Evolutionary conservation across 768 basidiomycete genomes (phyloP).

Genomic region (Lactarius akahatsu): DNA sequence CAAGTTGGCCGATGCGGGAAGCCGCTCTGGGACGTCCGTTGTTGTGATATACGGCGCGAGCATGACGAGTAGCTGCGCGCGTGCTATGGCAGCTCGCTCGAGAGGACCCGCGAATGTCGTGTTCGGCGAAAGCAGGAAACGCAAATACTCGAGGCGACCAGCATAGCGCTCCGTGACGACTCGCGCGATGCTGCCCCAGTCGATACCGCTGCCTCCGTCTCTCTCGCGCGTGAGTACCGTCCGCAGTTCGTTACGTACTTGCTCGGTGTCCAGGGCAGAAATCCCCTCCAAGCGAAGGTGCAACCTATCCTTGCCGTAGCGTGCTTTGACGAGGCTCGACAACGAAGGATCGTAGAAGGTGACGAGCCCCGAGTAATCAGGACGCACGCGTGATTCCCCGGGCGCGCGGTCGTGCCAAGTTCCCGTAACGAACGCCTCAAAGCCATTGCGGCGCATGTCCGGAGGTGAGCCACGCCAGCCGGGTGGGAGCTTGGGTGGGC

Average conservation of each 20-base stretch:
- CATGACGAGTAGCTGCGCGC: conserved; percentile 25
- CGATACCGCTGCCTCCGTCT: conserved; percentile 37
- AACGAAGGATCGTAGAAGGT: conserved; percentile 45
- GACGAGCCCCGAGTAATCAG: conserved; percentile 43
- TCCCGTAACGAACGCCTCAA: conserved; percentile 39
- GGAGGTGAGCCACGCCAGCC: conserved; percentile 27
- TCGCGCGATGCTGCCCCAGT: conserved; percentile 44
- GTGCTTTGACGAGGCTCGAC: conserved; percentile 38
- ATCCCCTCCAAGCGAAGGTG: conserved; percentile 40
- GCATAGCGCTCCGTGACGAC: conserved; percentile 45
- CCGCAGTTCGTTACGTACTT: conserved; percentile 29
- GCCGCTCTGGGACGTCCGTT: conserved; percentile 16
- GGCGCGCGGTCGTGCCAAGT: conserved; percentile 45
- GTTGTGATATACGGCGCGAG: conserved; percentile 35
- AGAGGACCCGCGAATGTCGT: conserved; percentile 9
- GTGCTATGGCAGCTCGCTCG: conserved; percentile 13
- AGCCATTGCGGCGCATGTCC: neutral
- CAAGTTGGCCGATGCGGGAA: conserved; percentile 5
- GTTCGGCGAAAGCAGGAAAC: conserved; percentile 37
- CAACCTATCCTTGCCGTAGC: conserved; percentile 37
- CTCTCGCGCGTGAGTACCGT: conserved; percentile 30
- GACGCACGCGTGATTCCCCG: conserved; percentile 43
- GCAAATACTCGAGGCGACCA: conserved; percentile 43
- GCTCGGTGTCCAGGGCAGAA: conserved; percentile 33
- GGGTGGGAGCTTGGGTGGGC: conserved; percentile 13